Conservation (phyloP, 176 grass and related monocot genomes). For the Hordeum vulgare region MorexV3_pseudomolecules_assembly NC_058520.1:536643638-536644137, state of each 20-base stretch:
- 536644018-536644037: background rate
- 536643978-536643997: background rate
- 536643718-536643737: slow-evolving; percentile 44
- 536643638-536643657: slow-evolving; percentile 69
- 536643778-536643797: slow-evolving; percentile 36
- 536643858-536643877: slow-evolving; percentile 35
- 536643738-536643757: slow-evolving; percentile 39
- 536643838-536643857: slow-evolving; percentile 41
- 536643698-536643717: slow-evolving; percentile 54
- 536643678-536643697: slow-evolving; percentile 48
- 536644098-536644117: background rate
- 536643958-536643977: background rate
- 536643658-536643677: slow-evolving; percentile 50
- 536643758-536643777: slow-evolving; percentile 60
- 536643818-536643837: slow-evolving; percentile 47
- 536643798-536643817: slow-evolving; percentile 57
- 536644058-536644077: slow-evolving; percentile 1
- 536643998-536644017: background rate
- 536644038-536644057: background rate
- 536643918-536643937: slow-evolving; percentile 12
- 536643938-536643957: background rate
- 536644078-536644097: slow-evolving; percentile 17
- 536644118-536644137: background rate
- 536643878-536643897: slow-evolving; percentile 45
- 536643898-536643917: slow-evolving; percentile 43